Evolutionary conservation across 768 basidiomycete species (phyloP).

Genomic region (Boletus reticuloceps): DNA sequence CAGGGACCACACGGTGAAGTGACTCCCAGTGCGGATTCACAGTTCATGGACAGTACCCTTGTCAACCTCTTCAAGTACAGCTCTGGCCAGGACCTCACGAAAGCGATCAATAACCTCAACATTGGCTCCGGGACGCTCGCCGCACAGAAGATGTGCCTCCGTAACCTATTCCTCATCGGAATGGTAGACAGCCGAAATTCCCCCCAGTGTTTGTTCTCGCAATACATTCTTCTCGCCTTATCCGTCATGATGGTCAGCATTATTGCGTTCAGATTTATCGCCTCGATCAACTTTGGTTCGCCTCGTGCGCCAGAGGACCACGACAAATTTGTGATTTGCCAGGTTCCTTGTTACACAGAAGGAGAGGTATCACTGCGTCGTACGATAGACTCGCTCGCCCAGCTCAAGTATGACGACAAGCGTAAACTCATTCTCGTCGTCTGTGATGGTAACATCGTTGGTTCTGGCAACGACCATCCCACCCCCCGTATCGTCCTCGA

Average conservation of each 20-base stretch:
- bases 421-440: slow-evolving; percentile 59
- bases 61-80: slow-evolving; percentile 70
- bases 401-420: slow-evolving; percentile 97
- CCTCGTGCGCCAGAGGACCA: slow-evolving; percentile 87
- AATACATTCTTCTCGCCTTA: slow-evolving; percentile 85
- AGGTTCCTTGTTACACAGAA: slow-evolving; percentile 98
- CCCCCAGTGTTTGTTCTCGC: slow-evolving; percentile 87
- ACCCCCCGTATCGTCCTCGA: slow-evolving; percentile 96
- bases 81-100: slow-evolving; percentile 81
- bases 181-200: slow-evolving; percentile 91
- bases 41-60: slow-evolving; percentile 74
- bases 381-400: slow-evolving; percentile 92
- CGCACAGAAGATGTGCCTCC: slow-evolving; percentile 82
- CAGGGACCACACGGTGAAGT: slow-evolving; percentile 47
- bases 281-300: slow-evolving; percentile 80
- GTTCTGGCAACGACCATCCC: slow-evolving; percentile 93
- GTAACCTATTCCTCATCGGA: slow-evolving; percentile 91
- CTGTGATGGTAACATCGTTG: slow-evolving; percentile 88
- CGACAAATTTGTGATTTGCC: slow-evolving; percentile 97
- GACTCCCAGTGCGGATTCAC: slow-evolving; percentile 40
- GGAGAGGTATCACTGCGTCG: slow-evolving; percentile 79
- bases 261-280: slow-evolving; percentile 95
- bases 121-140: slow-evolving; percentile 60
- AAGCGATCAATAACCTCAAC: slow-evolving; percentile 57
- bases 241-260: slow-evolving; percentile 92